phyloP scores from a whole-genome alignment of 805 yeast species.

The Citeromyces matritensis region DNA sequence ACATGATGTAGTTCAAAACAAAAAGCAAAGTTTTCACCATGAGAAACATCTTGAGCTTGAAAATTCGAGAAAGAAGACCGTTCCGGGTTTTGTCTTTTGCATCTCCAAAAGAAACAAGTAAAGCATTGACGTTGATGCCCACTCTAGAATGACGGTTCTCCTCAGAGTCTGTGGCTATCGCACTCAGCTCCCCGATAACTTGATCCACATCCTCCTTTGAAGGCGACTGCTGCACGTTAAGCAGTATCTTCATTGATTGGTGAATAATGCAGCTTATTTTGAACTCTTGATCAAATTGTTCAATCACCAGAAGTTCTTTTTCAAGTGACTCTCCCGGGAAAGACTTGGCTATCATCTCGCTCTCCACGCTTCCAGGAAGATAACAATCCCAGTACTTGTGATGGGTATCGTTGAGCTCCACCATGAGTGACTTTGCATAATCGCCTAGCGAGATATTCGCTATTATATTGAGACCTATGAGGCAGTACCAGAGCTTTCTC shows the following conservation, averaged over 20 bases:
- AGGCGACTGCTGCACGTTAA: slow-evolving; percentile 19
- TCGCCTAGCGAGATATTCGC: slow-evolving; percentile 20
- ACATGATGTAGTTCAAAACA: slow-evolving; percentile 29
- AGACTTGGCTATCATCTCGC: slow-evolving; percentile 17
- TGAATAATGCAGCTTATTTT: slow-evolving; percentile 26
- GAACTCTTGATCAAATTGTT: slow-evolving; percentile 28
- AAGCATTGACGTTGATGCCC: background rate
- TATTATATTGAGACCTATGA: slow-evolving; percentile 16
- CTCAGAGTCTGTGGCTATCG: slow-evolving; percentile 3
- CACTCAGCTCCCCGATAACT: slow-evolving; percentile 10
- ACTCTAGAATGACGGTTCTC: too few species aligned
- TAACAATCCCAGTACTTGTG: slow-evolving; percentile 20
- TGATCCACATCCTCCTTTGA: slow-evolving; percentile 12
- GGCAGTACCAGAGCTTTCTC: slow-evolving; percentile 23
- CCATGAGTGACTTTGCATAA: slow-evolving; percentile 18
- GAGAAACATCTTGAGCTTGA: slow-evolving; percentile 15
- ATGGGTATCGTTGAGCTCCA: slow-evolving; percentile 17
- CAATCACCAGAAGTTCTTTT: slow-evolving; percentile 29
- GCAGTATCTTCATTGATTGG: slow-evolving; percentile 20
- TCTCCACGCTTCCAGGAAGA: slow-evolving; percentile 20
- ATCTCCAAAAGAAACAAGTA: slow-evolving; percentile 1
- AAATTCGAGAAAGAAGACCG: slow-evolving; percentile 8
- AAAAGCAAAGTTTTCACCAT: slow-evolving; percentile 31
- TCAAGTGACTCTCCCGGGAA: slow-evolving; percentile 14
- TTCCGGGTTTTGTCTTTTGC: background rate